Evolutionary conservation across 179 eudicot species (phyloP).

Genomic region (Corrigiola litoralis): DNA sequence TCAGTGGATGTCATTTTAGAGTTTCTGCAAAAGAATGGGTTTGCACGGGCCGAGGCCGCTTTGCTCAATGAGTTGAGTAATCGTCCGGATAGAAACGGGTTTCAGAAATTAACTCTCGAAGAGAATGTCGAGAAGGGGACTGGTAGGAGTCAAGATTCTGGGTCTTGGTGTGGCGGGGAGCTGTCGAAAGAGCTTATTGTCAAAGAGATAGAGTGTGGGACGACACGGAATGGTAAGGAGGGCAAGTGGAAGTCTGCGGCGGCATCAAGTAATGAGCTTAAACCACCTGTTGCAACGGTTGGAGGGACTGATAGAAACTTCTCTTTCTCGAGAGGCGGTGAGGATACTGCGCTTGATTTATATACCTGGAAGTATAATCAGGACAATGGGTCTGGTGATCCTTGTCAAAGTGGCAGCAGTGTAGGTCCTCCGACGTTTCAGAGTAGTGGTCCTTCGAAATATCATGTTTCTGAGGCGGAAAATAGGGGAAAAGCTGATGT

Average conservation of each 20-base stretch:
- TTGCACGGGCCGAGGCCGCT: slow-evolving; percentile 82
- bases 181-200: slow-evolving; percentile 77
- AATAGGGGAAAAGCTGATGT: slow-evolving; percentile 23
- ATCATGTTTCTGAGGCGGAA: slow-evolving; percentile 32
- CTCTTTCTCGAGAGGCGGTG: slow-evolving; percentile 42
- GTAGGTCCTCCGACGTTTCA: slow-evolving; percentile 27
- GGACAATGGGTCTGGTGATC: slow-evolving; percentile 39
- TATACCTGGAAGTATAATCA: slow-evolving; percentile 53
- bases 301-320: slow-evolving; percentile 47
- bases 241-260: slow-evolving; percentile 42
- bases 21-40: slow-evolving; percentile 67
- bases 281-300: slow-evolving; percentile 19
- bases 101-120: slow-evolving; percentile 40
- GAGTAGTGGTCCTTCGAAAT: slow-evolving; percentile 27
- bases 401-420: slow-evolving; percentile 33
- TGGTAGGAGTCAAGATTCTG: slow-evolving; percentile 24
- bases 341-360: slow-evolving; percentile 62
- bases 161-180: slow-evolving; percentile 28
- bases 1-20: slow-evolving; percentile 62
- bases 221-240: slow-evolving; percentile 43
- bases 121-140: slow-evolving; percentile 34
- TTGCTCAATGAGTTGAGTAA: slow-evolving; percentile 60
- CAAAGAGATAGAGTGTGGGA: slow-evolving; percentile 78
- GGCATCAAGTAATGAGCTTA: slow-evolving; percentile 24
- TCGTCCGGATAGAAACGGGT: slow-evolving; percentile 58